phyloP scores from a whole-genome alignment of 768 basidiomycete species.

The Trametes punicea region DNA sequence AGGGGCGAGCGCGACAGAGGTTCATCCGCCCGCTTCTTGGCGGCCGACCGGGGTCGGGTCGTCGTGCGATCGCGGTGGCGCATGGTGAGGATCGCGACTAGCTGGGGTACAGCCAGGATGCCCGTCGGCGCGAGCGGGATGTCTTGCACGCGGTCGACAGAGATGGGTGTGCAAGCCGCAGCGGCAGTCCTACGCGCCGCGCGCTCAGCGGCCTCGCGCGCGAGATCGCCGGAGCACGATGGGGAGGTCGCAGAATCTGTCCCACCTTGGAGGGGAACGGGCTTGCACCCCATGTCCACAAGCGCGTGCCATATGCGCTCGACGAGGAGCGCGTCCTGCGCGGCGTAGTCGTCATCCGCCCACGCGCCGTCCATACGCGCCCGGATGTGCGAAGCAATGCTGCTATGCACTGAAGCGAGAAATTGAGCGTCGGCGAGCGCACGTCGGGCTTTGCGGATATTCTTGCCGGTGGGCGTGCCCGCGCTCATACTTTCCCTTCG shows the following conservation, averaged over 20 bases:
- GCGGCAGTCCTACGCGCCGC: constrained; percentile 8
- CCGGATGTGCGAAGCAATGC: constrained; percentile 28
- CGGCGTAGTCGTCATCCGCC: constrained; percentile 16
- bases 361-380: background rate
- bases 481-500: constrained; percentile 20
- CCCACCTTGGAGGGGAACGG: constrained; percentile 10
- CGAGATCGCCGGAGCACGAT: background rate
- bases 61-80: constrained; percentile 26
- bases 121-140: background rate
- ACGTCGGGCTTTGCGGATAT: constrained; percentile 28
- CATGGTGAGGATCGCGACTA: constrained; percentile 28
- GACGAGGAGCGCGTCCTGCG: constrained; percentile 34
- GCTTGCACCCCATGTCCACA: constrained; percentile 31
- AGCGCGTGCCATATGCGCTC: constrained; percentile 33
- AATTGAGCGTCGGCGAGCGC: constrained; percentile 34
- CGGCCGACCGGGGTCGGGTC: constrained; percentile 18
- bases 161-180: background rate
- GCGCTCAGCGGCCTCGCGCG: background rate
- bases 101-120: constrained; percentile 24
- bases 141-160: constrained; percentile 4
- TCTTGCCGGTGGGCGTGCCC: constrained; percentile 26
- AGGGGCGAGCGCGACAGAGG: constrained; percentile 10
- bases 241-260: background rate
- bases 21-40: background rate
- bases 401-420: constrained; percentile 36